Evolutionary conservation across 495 filamentous ascomycete genomes (phyloP).

Genomic region (Aeminium ludgeri): DNA sequence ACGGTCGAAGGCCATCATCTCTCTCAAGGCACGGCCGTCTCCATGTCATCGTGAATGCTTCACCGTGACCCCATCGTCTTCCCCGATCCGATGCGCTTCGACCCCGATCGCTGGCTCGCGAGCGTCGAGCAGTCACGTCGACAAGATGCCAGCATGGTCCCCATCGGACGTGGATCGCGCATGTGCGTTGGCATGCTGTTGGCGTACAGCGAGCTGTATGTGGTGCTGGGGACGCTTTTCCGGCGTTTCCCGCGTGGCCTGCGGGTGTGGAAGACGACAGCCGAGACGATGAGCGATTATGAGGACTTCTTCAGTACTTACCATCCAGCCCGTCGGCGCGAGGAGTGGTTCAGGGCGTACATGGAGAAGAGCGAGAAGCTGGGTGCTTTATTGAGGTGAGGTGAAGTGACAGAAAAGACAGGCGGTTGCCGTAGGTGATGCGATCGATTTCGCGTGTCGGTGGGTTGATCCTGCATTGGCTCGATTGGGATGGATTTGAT

Average conservation of each 20-base stretch:
- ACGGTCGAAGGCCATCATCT: background rate
- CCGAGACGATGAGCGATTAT: background rate
- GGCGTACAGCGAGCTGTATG: background rate
- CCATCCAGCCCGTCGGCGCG: background rate
- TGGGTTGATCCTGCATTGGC: no score
- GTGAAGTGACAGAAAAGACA: no score
- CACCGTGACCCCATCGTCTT: slow-evolving; percentile 3
- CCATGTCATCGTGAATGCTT: background rate
- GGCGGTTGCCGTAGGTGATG: no score
- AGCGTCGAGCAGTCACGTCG: background rate
- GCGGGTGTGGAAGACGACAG: background rate
- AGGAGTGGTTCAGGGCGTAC: background rate
- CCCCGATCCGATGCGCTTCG: slow-evolving; percentile 1
- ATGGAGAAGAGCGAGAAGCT: background rate
- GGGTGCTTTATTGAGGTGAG: no score
- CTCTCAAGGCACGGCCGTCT: background rate
- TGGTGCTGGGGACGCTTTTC: slow-evolving; percentile 1
- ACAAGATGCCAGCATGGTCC: background rate
- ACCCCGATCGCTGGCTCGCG: slow-evolving; percentile 5
- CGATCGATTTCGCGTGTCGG: no score
- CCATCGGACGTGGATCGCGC: slow-evolving; percentile 1
- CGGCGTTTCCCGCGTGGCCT: background rate
- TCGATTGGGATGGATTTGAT: no score
- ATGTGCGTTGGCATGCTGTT: slow-evolving; percentile 3
- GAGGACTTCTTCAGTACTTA: slow-evolving; percentile 3